Evolutionary conservation across 306 rosid genomes (phyloP).

Genomic region (Vigna unguiculata): DNA sequence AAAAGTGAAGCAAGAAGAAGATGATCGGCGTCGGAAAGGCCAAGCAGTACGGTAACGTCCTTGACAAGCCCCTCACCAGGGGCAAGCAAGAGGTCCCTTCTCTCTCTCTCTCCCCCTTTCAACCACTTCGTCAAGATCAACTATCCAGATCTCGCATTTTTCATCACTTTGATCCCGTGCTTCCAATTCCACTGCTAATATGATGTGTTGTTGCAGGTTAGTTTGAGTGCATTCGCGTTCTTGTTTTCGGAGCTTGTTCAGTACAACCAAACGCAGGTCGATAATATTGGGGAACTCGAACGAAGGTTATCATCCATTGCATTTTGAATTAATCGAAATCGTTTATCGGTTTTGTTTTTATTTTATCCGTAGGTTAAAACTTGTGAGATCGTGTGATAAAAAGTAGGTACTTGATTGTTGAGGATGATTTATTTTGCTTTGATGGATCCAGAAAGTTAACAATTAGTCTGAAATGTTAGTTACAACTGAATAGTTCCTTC

Average conservation of each 20-base stretch:
- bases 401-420: background rate
- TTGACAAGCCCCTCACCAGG: constrained; percentile 81
- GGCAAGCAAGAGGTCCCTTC: constrained; percentile 48
- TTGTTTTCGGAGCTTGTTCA: constrained; percentile 99
- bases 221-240: constrained; percentile 98
- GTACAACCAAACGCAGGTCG: constrained; percentile 97
- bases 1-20: constrained; percentile 26
- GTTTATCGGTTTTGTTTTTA: constrained; percentile 7
- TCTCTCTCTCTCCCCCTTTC: background rate
- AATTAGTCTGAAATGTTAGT: background rate
- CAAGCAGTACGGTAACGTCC: constrained; percentile 93
- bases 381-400: constrained; percentile 20
- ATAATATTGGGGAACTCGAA: constrained; percentile 93
- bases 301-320: constrained; percentile 58
- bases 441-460: constrained; percentile 7
- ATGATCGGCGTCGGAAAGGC: constrained; percentile 96
- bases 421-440: constrained; percentile 9
- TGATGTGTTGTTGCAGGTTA: constrained; percentile 65
- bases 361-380: background rate
- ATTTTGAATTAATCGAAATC: background rate
- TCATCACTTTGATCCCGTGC: background rate
- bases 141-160: constrained; percentile 28
- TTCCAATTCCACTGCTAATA: constrained; percentile 1
- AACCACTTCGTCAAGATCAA: background rate
- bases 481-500: background rate